Percentiles rank a stretch among this genome's conserved stretches.
Conservation (phyloP, 495 filamentous ascomycete species). For the Penicillium fimorum region DNA sequence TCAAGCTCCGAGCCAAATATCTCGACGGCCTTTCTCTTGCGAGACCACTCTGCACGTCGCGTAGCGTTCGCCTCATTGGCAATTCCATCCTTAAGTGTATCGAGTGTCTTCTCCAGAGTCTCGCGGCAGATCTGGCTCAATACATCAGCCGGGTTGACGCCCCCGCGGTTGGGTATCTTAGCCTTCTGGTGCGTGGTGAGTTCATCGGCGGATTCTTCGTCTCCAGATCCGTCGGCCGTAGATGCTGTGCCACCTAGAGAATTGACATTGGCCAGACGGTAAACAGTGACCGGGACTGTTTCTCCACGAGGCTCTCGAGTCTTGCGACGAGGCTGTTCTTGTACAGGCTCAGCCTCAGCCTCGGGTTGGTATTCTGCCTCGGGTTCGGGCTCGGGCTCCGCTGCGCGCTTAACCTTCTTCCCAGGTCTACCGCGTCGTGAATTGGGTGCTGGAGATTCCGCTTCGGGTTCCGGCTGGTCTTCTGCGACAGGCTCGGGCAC, state of each 20-base stretch:
- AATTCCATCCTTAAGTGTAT: constrained; percentile 40
- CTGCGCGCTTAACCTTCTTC: neutral
- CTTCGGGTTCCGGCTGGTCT: constrained; percentile 9
- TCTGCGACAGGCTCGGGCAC: constrained; percentile 5
- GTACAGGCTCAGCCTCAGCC: constrained; percentile 8
- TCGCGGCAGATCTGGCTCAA: constrained; percentile 68
- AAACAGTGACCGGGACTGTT: constrained; percentile 46
- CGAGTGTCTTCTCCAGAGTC: constrained; percentile 54
- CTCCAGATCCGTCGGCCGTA: constrained; percentile 22
- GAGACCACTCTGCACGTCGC: constrained; percentile 52
- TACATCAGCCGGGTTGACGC: constrained; percentile 69
- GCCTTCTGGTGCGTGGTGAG: constrained; percentile 29
- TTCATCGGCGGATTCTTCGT: constrained; percentile 39
- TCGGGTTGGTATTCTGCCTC: constrained; percentile 12
- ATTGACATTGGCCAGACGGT: constrained; percentile 40
- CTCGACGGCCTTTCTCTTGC: constrained; percentile 63
- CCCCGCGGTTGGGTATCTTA: constrained; percentile 53
- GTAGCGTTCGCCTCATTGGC: constrained; percentile 37
- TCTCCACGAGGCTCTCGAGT: constrained; percentile 39
- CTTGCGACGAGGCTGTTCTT: constrained; percentile 27
- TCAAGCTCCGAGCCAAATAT: constrained; percentile 68
- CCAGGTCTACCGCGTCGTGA: neutral
- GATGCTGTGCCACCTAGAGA: constrained; percentile 26
- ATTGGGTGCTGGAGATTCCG: neutral
- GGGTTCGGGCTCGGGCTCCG: neutral